Base-by-base conservation (phyloP, 768 basidiomycete genomes). In the Trametes maxima region DNA sequence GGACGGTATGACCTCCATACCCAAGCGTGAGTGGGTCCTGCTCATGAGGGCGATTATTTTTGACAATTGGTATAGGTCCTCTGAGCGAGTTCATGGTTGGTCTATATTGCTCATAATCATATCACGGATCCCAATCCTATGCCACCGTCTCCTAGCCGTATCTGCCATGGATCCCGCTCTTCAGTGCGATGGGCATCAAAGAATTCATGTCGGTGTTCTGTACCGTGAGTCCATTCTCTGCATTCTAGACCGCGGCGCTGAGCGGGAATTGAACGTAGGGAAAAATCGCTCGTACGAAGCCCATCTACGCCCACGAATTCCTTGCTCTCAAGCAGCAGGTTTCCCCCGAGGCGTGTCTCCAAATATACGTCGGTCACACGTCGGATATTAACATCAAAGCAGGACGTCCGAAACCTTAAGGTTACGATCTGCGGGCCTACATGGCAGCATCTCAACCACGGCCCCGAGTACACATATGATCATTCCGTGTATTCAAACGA, bases 391-490 rank as follows among this genome's bases (percentile, higher is more conserved):
- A 60, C 22, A 35, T 28, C 45, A 21, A 14, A 33, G 21, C 53
- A 86, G 83, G 86, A 88, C 63, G 82, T 88, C 52, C 79, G 80
- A 65, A 76, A 79, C 62, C 79, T 91, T 72, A 92, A 92, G 71
- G 60, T 90, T 47, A 90, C 86, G 10, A 75, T 89, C 65, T 86
- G 84, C 60, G 82, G 86, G 0, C 89, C 88, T 4, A 83, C 84
- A 14, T 88, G 87, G 86, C 85, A 83, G 70, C 86, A 88, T 69
- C 79, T 87, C n/a, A 82, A 82, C 21, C 86, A 87, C 67, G 87
- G 88, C 52, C 55, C 68, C 1, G 79, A 79, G 4, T 79, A 84
- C 60, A 82, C 84, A 2, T 86, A 85, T 68, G 82, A 84, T 67
- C 74, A 78, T 19, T 75, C 79, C 3, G 81, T 88, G 1, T 90